Conservation (phyloP, 2,329 filamentous ascomycete species). For the Fusarium miscanthi region DNA sequence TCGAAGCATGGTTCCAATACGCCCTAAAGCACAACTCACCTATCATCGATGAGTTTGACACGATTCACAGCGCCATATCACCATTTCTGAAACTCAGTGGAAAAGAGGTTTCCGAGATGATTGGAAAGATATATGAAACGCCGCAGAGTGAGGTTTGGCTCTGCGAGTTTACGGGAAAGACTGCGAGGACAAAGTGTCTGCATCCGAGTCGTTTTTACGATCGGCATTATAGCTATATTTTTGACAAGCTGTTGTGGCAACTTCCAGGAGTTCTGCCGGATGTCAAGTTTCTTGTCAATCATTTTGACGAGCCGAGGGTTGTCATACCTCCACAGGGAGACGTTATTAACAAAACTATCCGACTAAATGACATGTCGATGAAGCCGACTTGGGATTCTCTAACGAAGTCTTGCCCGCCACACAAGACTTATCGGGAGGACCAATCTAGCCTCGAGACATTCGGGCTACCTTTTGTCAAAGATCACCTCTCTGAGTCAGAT, state of each 20-base stretch:
- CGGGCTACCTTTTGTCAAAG: constrained; percentile 52
- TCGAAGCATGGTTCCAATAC: constrained; percentile 59
- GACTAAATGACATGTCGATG: constrained; percentile 44
- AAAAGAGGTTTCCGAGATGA: constrained; percentile 44
- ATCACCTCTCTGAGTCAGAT: constrained; percentile 46
- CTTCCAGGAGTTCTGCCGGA: constrained; percentile 48
- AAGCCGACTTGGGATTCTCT: constrained; percentile 48
- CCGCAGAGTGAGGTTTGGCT: constrained; percentile 52
- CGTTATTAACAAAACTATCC: neutral
- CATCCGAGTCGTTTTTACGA: constrained; percentile 51
- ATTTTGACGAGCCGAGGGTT: constrained; percentile 60
- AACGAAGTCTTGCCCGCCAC: constrained; percentile 44
- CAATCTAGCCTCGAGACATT: constrained; percentile 29
- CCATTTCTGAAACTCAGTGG: constrained; percentile 57
- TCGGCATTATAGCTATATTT: constrained; percentile 47
- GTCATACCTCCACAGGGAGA: constrained; percentile 43
- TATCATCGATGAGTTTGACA: constrained; percentile 64
- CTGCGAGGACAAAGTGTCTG: constrained; percentile 47
- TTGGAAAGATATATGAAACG: constrained; percentile 42
- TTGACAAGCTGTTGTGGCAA: constrained; percentile 47
- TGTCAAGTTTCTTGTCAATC: constrained; percentile 58
- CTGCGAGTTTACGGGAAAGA: constrained; percentile 47
- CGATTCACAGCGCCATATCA: constrained; percentile 52
- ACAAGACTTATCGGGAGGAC: rapidly evolving
- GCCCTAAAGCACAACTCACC: constrained; percentile 53